Percentiles rank a stretch among this genome's conserved stretches.
Conservation (phyloP, 495 filamentous ascomycete genomes). For the Aspergillus sclerotioniger region DNA sequence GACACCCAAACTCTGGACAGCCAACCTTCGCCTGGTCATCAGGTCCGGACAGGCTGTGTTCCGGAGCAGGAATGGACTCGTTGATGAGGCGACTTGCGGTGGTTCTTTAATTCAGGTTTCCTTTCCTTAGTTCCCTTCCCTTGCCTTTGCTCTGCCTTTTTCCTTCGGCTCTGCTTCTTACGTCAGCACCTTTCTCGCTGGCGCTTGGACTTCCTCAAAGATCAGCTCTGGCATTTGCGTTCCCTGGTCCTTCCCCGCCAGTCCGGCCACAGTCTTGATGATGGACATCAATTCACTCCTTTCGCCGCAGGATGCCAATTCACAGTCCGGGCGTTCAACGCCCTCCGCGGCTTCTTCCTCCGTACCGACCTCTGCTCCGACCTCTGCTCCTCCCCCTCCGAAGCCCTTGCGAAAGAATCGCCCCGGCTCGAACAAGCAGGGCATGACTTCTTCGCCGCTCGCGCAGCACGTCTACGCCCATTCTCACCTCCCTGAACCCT, state of each 20-base stretch:
- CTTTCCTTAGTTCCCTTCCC: slow-evolving; percentile 15
- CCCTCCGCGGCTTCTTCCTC: slow-evolving; percentile 37
- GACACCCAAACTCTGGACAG: slow-evolving; percentile 1
- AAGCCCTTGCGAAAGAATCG: slow-evolving; percentile 38
- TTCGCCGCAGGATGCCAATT: slow-evolving; percentile 64
- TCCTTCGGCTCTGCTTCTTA: slow-evolving; percentile 9
- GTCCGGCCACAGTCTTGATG: slow-evolving; percentile 15
- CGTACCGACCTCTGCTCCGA: slow-evolving; percentile 23
- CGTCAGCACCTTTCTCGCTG: slow-evolving; percentile 17
- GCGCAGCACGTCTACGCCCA: slow-evolving; percentile 43
- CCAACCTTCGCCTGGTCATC: slow-evolving; percentile 1
- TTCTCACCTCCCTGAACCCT: slow-evolving; percentile 31
- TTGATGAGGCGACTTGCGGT: slow-evolving; percentile 34
- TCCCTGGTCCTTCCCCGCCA: slow-evolving; percentile 8
- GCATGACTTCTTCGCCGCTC: slow-evolving; percentile 43
- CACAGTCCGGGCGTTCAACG: slow-evolving; percentile 43
- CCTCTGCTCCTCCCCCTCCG: slow-evolving; percentile 30
- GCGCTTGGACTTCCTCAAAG: slow-evolving; percentile 8
- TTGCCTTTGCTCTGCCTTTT: slow-evolving; percentile 3
- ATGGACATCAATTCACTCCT: slow-evolving; percentile 77
- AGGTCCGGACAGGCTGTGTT: slow-evolving; percentile 24
- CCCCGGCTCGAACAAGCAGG: slow-evolving; percentile 31
- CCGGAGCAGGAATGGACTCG: slow-evolving; percentile 46
- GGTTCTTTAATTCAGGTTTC: slow-evolving; percentile 29
- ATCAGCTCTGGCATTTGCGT: background rate